Evolutionary conservation across 257 asterid species (phyloP), one percentile per base, ranked within the genome.

Genomic region (Solanum piurae): DNA sequence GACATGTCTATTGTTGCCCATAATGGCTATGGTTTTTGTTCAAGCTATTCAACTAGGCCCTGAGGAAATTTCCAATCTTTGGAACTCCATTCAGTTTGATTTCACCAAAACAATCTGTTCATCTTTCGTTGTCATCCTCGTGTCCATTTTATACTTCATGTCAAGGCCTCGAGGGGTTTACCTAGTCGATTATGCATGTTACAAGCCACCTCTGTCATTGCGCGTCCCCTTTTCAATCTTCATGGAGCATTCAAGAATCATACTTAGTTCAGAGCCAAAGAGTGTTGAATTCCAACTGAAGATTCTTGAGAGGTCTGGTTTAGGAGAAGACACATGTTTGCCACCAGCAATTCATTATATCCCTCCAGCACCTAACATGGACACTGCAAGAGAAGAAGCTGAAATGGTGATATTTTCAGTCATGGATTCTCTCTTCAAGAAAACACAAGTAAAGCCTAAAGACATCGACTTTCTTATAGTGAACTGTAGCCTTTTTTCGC

Each of bases 401-500:
- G 92, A 93, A 72, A 86, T 94, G 16, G 91, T 92, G 2, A 90
- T 94, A 3, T 92, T 93, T 72, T 90, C 95, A 0, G 89, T 90
- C 84, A 92, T 94, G 94, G 95, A 93, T 42, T 36, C 92, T 0
- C 94, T 94, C 1, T 85, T 93, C 21, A 23, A 62, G n/a, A 93
- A 92, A 76, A 92, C 96, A 1, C 86, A 91, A 0, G 58, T 92
- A 10, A 88, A 88, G 18, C 95, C 96, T 0, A 91, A 82, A 34
- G 93, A 92, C 5, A 86, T 94, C 0, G 98, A 92, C 23, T 60
- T 94, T 16, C 52, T 94, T 60, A 37, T 94, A 1, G 76, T 93
- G 23, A 94, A 94, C 20, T 94, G 96, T 89, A 92, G 96, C 49
- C 89, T 92, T 0, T 93, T 92, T 18, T 91, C 94, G 0, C 96